A percentile compares a stretch with the other conserved stretches of the same genome.
Evolutionary conservation across 1,284 basidiomycete genomes (phyloP).

Genomic region (Pascua guehoae): DNA sequence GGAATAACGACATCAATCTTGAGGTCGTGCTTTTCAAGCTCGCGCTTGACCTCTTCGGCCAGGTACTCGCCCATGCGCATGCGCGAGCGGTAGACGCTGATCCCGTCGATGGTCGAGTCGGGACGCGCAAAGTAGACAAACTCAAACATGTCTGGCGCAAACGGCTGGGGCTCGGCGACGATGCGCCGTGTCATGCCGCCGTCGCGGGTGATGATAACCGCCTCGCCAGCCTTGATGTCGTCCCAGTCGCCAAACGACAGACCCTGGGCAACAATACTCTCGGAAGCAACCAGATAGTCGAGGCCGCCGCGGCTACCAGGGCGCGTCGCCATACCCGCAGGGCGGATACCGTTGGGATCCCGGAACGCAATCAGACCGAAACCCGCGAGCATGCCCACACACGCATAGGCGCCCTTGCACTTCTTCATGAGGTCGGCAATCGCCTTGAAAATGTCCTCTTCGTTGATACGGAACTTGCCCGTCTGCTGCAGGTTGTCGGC

Average conservation of each 20-base stretch:
- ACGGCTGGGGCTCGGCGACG: slow-evolving; percentile 65
- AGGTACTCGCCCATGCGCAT: slow-evolving; percentile 99
- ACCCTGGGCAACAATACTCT: slow-evolving; percentile 94
- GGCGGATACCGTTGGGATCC: slow-evolving; percentile 98
- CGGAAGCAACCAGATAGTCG: slow-evolving; percentile 91
- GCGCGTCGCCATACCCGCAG: slow-evolving; percentile 75
- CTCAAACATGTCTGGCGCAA: slow-evolving; percentile 99
- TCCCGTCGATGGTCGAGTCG: slow-evolving; percentile 94
- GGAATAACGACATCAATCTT: slow-evolving; percentile 94
- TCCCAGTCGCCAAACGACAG: slow-evolving; percentile 87
- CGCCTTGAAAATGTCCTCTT: slow-evolving; percentile 97
- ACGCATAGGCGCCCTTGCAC: slow-evolving; percentile 90
- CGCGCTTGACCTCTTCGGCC: slow-evolving; percentile 76
- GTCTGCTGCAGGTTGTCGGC: slow-evolving; percentile 97
- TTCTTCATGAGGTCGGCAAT: slow-evolving; percentile 84
- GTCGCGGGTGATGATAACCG: slow-evolving; percentile 86
- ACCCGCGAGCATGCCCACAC: slow-evolving; percentile 95
- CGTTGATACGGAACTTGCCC: slow-evolving; percentile 97
- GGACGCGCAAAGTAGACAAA: slow-evolving; percentile 98
- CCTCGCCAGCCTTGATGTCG: slow-evolving; percentile 90
- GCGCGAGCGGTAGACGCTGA: slow-evolving; percentile 93
- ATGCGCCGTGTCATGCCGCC: slow-evolving; percentile 65
- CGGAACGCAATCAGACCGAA: slow-evolving; percentile 98
- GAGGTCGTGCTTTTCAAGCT: slow-evolving; percentile 66
- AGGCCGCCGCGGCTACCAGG: slow-evolving; percentile 53